These are phyloP conservation scores for Achaetomium macrosporum DNA, from an alignment of 2,329 filamentous ascomycete genomes.

Conservation along the genomic window DNA sequence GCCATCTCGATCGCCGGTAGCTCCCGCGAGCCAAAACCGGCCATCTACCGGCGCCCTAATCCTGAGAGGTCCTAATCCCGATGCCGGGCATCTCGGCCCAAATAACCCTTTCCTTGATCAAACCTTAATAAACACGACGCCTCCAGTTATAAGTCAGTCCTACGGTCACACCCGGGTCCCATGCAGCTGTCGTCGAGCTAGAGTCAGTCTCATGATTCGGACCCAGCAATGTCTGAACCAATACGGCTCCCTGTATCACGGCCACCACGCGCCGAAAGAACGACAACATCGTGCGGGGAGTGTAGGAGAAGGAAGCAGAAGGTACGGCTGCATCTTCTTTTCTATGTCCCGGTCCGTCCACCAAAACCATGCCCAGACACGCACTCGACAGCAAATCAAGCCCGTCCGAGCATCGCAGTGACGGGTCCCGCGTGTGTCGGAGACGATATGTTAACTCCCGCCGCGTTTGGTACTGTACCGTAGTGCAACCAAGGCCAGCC, in stretches of 20 bases:
- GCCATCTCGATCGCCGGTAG: background rate
- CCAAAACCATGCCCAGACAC: background rate
- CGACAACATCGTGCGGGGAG: slow-evolving; percentile 43
- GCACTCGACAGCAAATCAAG: background rate
- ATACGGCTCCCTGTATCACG: slow-evolving; percentile 27
- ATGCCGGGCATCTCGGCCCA: slow-evolving; percentile 23
- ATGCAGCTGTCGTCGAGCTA: slow-evolving; percentile 9
- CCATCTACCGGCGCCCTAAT: slow-evolving; percentile 19
- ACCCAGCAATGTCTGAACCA: slow-evolving; percentile 31
- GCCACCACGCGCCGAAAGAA: slow-evolving; percentile 30
- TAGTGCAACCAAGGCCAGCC: slow-evolving; percentile 51
- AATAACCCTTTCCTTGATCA: slow-evolving; percentile 11
- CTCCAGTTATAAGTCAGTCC: slow-evolving; percentile 27
- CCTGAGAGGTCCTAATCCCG: slow-evolving; percentile 22
- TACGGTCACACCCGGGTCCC: slow-evolving; percentile 15
- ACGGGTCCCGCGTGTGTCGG: background rate
- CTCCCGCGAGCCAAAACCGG: slow-evolving; percentile 2
- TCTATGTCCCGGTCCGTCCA: background rate
- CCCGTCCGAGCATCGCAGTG: background rate
- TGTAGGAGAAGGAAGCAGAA: slow-evolving; percentile 49
- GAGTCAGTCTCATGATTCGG: background rate
- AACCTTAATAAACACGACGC: slow-evolving; percentile 11
- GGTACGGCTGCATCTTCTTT: slow-evolving; percentile 28
- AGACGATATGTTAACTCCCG: background rate
- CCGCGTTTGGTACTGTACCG: background rate